phyloP scores from a whole-genome alignment of 2,329 filamentous ascomycete genomes.

The Claviceps purpurea region DNA sequence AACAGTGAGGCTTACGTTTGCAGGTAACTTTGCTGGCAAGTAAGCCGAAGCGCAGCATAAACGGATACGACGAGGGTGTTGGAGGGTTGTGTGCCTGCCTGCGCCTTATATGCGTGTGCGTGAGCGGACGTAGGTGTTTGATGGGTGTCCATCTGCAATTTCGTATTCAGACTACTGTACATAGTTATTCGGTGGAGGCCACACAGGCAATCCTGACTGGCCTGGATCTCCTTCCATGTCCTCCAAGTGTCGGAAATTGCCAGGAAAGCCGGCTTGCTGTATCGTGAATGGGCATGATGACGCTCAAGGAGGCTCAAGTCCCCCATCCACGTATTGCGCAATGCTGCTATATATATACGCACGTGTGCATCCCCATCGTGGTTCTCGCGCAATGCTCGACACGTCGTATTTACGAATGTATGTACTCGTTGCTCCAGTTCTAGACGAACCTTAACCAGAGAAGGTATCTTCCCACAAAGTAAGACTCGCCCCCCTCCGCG shows the following conservation, averaged over 20 bases:
- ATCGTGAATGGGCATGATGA: conserved; percentile 14
- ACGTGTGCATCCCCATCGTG: conserved; percentile 2
- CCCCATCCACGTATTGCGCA: not conserved
- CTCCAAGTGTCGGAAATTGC: conserved; percentile 9
- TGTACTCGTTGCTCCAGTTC: not conserved
- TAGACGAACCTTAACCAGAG: conserved; percentile 1
- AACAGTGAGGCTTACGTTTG: not conserved
- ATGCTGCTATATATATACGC: conserved; percentile 7
- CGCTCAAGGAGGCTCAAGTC: conserved; percentile 8
- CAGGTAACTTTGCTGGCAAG: not conserved
- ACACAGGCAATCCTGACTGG: conserved; percentile 1
- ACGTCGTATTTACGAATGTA: conserved; percentile 1
- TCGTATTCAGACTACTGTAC: not conserved
- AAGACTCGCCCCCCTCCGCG: conserved; percentile 6
- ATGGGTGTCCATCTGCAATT: conserved; percentile 3
- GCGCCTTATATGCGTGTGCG: not conserved
- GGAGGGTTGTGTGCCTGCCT: conserved; percentile 2
- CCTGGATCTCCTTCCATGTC: conserved; percentile 3
- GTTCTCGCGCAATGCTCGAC: conserved; percentile 4
- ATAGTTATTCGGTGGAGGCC: conserved; percentile 5
- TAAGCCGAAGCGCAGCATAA: not conserved
- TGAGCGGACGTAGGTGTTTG: conserved; percentile 2
- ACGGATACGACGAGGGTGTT: not conserved
- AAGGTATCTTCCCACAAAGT: conserved; percentile 4
- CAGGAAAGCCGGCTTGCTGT: conserved; percentile 5